phyloP scores from a whole-genome alignment of 2,329 filamentous ascomycete species.

The Shiraia bambusicola region DNA sequence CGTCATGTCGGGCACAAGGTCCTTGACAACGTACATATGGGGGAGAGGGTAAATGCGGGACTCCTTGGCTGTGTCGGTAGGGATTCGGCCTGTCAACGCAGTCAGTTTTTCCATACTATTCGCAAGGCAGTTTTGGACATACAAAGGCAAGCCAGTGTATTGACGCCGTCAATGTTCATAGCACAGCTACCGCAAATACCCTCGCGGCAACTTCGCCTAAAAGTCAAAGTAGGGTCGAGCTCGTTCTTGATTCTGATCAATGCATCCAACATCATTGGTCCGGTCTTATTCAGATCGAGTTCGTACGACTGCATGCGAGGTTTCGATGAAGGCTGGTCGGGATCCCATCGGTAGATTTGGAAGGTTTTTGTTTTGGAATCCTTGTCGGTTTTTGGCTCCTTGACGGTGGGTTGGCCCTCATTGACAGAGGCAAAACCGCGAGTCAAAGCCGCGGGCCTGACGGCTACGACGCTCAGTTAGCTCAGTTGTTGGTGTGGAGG shows the following conservation, averaged over 20 bases:
- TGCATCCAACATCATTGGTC: conserved; percentile 96
- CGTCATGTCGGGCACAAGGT: conserved; percentile 94
- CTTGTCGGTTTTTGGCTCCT: conserved; percentile 60
- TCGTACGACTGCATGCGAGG: conserved; percentile 94
- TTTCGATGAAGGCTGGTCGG: conserved; percentile 88
- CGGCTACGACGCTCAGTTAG: conserved; percentile 33
- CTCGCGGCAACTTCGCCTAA: conserved; percentile 93
- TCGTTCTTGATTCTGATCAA: conserved; percentile 99
- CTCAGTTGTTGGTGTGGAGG: conserved; percentile 19
- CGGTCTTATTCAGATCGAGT: conserved; percentile 97
- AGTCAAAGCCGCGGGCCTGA: conserved; percentile 40
- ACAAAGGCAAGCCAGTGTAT: conserved; percentile 97
- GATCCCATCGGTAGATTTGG: conserved; percentile 99
- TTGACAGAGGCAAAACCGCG: conserved; percentile 43
- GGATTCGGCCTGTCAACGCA: conserved; percentile 74
- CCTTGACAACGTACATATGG: conserved; percentile 99
- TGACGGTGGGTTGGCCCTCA: conserved; percentile 49
- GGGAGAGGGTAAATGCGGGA: conserved; percentile 96
- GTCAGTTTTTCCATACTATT: conserved; percentile 11
- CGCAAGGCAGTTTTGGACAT: conserved; percentile 49
- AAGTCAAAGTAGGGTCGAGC: conserved; percentile 92
- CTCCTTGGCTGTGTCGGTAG: conserved; percentile 75
- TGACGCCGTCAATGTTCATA: conserved; percentile 99
- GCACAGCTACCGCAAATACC: conserved; percentile 98
- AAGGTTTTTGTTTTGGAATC: conserved; percentile 81